Evolutionary conservation across 768 basidiomycete species (phyloP).

Genomic region (Termitomyces heimii): DNA sequence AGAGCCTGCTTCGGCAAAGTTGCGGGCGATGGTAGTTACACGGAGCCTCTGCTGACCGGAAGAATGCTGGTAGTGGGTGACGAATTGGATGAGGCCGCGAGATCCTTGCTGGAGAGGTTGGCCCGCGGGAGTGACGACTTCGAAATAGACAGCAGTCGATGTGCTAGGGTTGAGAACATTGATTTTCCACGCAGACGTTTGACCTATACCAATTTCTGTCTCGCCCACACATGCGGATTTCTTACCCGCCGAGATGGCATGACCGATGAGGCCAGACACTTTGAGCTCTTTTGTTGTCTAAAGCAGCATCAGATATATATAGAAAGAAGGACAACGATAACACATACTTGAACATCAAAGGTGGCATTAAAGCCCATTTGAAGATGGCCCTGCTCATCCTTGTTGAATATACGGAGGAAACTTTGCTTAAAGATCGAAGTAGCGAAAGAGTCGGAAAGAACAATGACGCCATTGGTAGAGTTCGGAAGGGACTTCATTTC

Average conservation of each 20-base stretch:
- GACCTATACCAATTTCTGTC: slow-evolving; percentile 98
- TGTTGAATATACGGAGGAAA: slow-evolving; percentile 88
- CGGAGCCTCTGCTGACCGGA: slow-evolving; percentile 93
- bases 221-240: slow-evolving; percentile 96
- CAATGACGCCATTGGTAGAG: slow-evolving; percentile 94
- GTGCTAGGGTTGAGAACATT: slow-evolving; percentile 86
- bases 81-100: slow-evolving; percentile 94
- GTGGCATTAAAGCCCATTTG: slow-evolving; percentile 99
- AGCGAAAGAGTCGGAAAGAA: slow-evolving; percentile 93
- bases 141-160: slow-evolving; percentile 92
- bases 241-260: slow-evolving; percentile 95
- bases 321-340: not conserved
- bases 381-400: slow-evolving; percentile 87
- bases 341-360: slow-evolving; percentile 87
- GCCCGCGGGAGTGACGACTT: slow-evolving; percentile 96
- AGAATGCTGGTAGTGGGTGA: slow-evolving; percentile 97
- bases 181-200: slow-evolving; percentile 98
- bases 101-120: slow-evolving; percentile 86
- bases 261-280: slow-evolving; percentile 96
- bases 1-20: slow-evolving; percentile 96
- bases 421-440: slow-evolving; percentile 99
- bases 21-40: slow-evolving; percentile 97
- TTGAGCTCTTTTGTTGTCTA: slow-evolving; percentile 98
- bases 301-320: not conserved
- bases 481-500: slow-evolving; percentile 98